phyloP scores from a whole-genome alignment of 768 basidiomycete genomes.

The Boletus coccyginus region DNA sequence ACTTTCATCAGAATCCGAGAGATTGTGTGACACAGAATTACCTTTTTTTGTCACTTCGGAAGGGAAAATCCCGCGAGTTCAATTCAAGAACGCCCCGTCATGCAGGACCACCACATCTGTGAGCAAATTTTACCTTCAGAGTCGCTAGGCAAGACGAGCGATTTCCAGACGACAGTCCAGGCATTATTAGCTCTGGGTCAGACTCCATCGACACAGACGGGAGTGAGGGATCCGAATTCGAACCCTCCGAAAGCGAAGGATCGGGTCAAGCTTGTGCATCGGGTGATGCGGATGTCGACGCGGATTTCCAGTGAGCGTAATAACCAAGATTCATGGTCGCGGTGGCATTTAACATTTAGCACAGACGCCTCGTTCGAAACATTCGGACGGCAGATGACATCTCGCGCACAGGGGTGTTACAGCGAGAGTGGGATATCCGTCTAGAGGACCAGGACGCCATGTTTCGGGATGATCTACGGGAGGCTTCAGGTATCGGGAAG shows the following conservation, averaged over 20 bases:
- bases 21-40: too few species aligned
- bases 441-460: conserved; percentile 60
- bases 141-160: not conserved
- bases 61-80: too few species aligned
- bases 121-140: not conserved
- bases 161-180: conserved; percentile 7
- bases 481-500: conserved; percentile 68
- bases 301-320: conserved; percentile 17
- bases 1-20: too few species aligned
- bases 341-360: not conserved
- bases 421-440: conserved; percentile 8
- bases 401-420: conserved; percentile 12
- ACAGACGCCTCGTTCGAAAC: conserved; percentile 3
- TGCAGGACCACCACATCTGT: not conserved
- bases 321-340: too few species aligned
- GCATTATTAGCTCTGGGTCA: conserved; percentile 4
- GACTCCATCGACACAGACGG: conserved; percentile 4
- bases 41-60: too few species aligned
- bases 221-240: conserved; percentile 4
- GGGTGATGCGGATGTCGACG: conserved; percentile 15
- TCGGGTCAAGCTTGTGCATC: not conserved
- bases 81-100: not conserved
- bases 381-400: conserved; percentile 8
- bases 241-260: conserved; percentile 10
- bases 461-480: conserved; percentile 63